Percentiles rank a stretch among this genome's conserved stretches.
These are phyloP conservation scores for Hygrophila difformis DNA, from an alignment of 257 asterid species.

Conservation along the genomic window DNA sequence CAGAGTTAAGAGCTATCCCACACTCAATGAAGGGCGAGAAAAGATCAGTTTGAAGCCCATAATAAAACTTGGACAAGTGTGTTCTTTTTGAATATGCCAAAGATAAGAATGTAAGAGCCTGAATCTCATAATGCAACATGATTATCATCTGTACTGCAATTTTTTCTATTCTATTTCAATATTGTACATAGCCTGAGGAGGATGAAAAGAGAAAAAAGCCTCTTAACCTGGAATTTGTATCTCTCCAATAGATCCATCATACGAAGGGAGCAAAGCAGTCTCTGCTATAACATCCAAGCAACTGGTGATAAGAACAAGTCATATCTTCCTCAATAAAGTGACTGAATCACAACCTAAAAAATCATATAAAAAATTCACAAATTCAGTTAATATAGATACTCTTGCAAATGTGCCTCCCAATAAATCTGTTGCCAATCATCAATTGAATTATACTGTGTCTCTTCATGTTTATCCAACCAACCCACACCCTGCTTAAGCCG, in stretches of 20 bases:
- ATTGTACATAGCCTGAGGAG: background rate
- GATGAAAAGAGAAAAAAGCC: slow-evolving; percentile 4
- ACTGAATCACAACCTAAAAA: too few species aligned
- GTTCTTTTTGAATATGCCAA: too few species aligned
- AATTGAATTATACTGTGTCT: slow-evolving; percentile 24
- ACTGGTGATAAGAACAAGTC: background rate
- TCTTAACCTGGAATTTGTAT: slow-evolving; percentile 56
- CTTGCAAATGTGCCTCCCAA: slow-evolving; percentile 88
- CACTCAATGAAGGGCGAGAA: background rate
- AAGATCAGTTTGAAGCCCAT: background rate
- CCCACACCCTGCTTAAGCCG: slow-evolving; percentile 20
- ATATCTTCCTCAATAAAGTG: slow-evolving; percentile 10
- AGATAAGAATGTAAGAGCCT: background rate
- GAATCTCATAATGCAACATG: background rate
- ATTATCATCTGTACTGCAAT: background rate
- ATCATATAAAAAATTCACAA: too few species aligned
- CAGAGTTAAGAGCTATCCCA: too few species aligned
- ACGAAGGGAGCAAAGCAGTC: slow-evolving; percentile 50
- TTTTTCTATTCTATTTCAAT: background rate
- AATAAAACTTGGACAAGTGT: too few species aligned
- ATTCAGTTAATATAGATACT: too few species aligned
- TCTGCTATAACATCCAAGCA: slow-evolving; percentile 47
- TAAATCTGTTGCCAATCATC: slow-evolving; percentile 71
- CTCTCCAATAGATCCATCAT: slow-evolving; percentile 56
- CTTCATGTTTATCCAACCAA: slow-evolving; percentile 27